These are phyloP conservation scores for Moesziomyces sp. DNA, from an alignment of 1,284 basidiomycete genomes.

Conservation along the genomic window DNA sequence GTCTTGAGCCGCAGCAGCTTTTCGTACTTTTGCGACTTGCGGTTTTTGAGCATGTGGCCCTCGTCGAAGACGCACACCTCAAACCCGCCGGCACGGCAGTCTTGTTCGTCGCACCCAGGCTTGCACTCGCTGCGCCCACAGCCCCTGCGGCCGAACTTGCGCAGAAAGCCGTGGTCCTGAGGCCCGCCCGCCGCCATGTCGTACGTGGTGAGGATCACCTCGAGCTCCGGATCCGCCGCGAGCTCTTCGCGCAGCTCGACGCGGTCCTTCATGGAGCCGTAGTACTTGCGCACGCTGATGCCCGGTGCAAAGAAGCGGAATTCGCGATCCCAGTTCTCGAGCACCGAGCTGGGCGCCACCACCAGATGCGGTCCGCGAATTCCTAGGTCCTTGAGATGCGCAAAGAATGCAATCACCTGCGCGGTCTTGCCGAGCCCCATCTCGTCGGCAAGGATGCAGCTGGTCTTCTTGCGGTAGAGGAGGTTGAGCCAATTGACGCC, in stretches of 20 bases:
- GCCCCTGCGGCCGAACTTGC: conserved; percentile 68
- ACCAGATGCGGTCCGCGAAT: conserved; percentile 86
- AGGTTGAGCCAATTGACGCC: conserved; percentile 98
- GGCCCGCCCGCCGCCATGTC: conserved; percentile 84
- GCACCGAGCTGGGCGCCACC: conserved; percentile 88
- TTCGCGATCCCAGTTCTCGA: conserved; percentile 98
- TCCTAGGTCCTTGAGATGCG: conserved; percentile 82
- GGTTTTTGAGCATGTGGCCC: conserved; percentile 95
- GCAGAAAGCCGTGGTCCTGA: conserved; percentile 89
- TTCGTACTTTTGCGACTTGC: conserved; percentile 92
- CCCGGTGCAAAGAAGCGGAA: conserved; percentile 87
- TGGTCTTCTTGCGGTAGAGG: conserved; percentile 81
- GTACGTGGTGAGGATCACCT: conserved; percentile 96
- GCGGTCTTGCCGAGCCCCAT: conserved; percentile 91
- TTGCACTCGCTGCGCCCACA: conserved; percentile 41
- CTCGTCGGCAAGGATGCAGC: conserved; percentile 91
- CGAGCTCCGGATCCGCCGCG: conserved; percentile 76
- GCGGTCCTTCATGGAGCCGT: conserved; percentile 91
- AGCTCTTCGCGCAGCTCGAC: conserved; percentile 78
- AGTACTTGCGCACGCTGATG: conserved; percentile 90
- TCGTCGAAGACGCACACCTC: conserved; percentile 87
- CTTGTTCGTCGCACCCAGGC: conserved; percentile 30
- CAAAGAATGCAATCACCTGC: conserved; percentile 96
- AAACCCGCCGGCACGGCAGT: conserved; percentile 76
- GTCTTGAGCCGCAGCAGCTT: conserved; percentile 86